Evolutionary conservation across 495 filamentous ascomycete species (phyloP).

Genomic region (Sphaerosporella brunnea): DNA sequence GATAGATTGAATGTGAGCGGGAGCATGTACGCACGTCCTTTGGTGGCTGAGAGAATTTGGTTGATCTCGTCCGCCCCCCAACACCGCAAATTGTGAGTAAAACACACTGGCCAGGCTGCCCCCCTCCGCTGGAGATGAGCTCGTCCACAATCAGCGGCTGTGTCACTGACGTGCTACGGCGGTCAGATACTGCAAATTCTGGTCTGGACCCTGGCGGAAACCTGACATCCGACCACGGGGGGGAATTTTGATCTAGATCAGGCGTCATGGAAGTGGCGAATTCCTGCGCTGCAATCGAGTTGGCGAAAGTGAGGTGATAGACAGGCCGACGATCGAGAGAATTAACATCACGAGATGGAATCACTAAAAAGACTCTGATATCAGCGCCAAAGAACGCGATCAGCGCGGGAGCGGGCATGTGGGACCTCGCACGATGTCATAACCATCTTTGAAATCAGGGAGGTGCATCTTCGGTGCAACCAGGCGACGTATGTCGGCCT

Average conservation of each 20-base stretch:
- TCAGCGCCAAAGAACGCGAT: neutral
- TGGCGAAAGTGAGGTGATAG: conserved; percentile 14
- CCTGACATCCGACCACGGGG: neutral
- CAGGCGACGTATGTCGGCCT: conserved; percentile 21
- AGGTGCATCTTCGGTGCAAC: conserved; percentile 15
- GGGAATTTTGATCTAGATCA: neutral
- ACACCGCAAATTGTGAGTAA: neutral
- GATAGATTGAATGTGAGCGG: too few species aligned
- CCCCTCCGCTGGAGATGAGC: neutral
- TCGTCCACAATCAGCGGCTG: conserved; percentile 8
- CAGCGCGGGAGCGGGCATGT: neutral
- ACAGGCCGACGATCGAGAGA: conserved; percentile 16
- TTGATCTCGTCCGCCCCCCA: neutral
- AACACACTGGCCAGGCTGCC: neutral
- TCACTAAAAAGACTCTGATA: conserved; percentile 7
- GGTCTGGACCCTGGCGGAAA: conserved; percentile 17
- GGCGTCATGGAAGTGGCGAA: conserved; percentile 5
- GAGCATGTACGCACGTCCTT: too few species aligned
- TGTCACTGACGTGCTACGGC: neutral
- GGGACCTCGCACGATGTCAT: conserved; percentile 16
- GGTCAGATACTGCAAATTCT: conserved; percentile 7
- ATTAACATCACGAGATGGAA: conserved; percentile 15
- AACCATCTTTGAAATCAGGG: conserved; percentile 16
- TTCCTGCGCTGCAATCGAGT: conserved; percentile 10
- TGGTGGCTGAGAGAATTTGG: conserved; percentile 19